Percentiles rank a stretch among this genome's conserved stretches.
These are phyloP conservation scores for Barnettozyma vustinii DNA, from an alignment of 805 yeast genomes.

Conservation along the genomic window DNA sequence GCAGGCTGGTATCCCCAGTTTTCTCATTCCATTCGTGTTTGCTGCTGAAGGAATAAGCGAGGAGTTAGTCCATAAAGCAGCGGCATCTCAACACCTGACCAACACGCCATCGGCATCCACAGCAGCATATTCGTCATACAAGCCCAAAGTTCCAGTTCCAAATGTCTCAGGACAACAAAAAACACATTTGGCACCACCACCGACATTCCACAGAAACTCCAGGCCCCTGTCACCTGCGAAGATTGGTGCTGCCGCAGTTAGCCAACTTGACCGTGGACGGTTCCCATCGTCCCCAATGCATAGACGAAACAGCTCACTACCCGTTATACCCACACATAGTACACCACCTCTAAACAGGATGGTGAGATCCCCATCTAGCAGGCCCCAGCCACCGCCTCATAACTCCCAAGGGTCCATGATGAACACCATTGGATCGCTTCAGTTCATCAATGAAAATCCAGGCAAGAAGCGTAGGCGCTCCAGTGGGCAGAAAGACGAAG, in stretches of 20 bases:
- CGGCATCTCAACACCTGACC: background rate
- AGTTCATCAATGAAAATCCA: constrained; percentile 27
- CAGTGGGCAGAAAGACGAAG: constrained; percentile 11
- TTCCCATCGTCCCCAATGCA: constrained; percentile 27
- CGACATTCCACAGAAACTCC: background rate
- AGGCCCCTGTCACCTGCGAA: constrained; percentile 63
- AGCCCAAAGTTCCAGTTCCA: background rate
- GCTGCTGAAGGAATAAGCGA: constrained; percentile 28
- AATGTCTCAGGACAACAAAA: constrained; percentile 1
- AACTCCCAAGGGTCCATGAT: constrained; percentile 24
- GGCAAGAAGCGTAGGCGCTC: constrained; percentile 23
- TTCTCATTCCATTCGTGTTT: constrained; percentile 58
- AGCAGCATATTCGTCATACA: background rate
- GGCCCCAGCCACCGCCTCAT: constrained; percentile 9
- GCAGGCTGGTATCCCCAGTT: constrained; percentile 56
- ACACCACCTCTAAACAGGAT: constrained; percentile 1
- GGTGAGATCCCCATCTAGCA: background rate
- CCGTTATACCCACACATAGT: constrained; percentile 16
- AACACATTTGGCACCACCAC: constrained; percentile 20
- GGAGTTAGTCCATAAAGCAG: constrained; percentile 7
- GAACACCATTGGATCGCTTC: constrained; percentile 23
- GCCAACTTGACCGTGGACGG: constrained; percentile 32
- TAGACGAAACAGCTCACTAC: constrained; percentile 36
- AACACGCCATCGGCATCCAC: constrained; percentile 2
- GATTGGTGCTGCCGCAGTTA: constrained; percentile 69